Conservation (phyloP, 768 basidiomycete species). For the Lactifluus piperatus region DNA sequence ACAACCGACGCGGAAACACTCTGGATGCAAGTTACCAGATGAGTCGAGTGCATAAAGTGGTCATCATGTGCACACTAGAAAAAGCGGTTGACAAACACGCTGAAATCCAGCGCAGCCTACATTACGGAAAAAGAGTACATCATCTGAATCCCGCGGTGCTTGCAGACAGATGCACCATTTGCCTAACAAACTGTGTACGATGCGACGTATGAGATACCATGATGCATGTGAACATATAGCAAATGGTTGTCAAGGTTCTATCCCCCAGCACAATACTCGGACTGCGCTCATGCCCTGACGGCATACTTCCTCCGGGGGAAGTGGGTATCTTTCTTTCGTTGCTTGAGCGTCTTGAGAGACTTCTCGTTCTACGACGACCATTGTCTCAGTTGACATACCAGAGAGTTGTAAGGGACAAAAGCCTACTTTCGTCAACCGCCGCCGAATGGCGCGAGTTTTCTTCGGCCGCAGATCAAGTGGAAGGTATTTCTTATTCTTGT, state of each 20-base stretch:
- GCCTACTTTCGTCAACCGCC: constrained; percentile 83
- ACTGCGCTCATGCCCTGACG: constrained; percentile 68
- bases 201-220: constrained; percentile 16
- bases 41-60: neutral
- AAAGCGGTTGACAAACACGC: neutral
- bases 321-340: constrained; percentile 90
- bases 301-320: constrained; percentile 93
- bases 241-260: constrained; percentile 26
- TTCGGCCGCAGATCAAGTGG: constrained; percentile 97
- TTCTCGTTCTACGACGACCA: constrained; percentile 60
- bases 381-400: constrained; percentile 2
- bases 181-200: constrained; percentile 4
- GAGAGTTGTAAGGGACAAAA: neutral
- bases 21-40: neutral
- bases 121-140: neutral
- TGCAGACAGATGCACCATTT: constrained; percentile 6
- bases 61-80: too few species aligned
- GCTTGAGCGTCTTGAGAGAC: constrained; percentile 83
- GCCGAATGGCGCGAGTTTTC: constrained; percentile 97
- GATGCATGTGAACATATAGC: constrained; percentile 27
- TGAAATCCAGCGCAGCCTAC: neutral
- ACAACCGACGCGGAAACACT: neutral
- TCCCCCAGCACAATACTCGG: constrained; percentile 18
- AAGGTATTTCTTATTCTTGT: constrained; percentile 93
- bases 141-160: neutral